Evolutionary conservation across 768 basidiomycete species (phyloP), one percentile per base, ranked within the genome.

Genomic region (Daedaleopsis nitida): DNA sequence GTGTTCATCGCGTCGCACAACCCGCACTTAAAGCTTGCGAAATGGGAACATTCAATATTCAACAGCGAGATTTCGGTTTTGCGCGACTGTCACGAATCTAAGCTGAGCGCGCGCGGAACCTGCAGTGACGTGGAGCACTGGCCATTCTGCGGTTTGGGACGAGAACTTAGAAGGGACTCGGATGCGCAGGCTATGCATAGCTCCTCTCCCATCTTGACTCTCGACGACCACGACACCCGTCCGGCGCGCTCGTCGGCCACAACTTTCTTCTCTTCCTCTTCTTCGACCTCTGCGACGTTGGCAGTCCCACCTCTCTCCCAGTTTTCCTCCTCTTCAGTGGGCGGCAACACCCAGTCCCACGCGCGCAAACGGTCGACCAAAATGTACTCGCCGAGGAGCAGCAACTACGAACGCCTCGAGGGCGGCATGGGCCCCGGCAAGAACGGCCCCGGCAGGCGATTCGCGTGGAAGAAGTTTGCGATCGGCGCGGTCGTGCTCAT

Each of bases 381-480:
- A 37, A 75, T 74, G 71, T 65, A 71, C 60, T 69, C 69, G 16
- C 76, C 83, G 10, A 73, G 78, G 39, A 80, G 69, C 63, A 74
- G 71, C 66, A 77, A 79, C 70, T 87, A 85, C 69, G 85, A 86
- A 58, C 81, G 85, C 32, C 79, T 87, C 42, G 86, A 87, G 68
- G 80, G 81, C 39, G 86, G 86, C 16, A 77, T 83, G 73, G 86
- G 86, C 5, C 81, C 84, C 1, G 72, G 73, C 44, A 73, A 81
- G 21, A 54, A 45, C 10, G 63, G 56, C 21, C 49, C 45, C 34
- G 53, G 67, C 43, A 61, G 70, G 52, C 76, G 62, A 64, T 70
- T 79, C 47, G 72, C 71, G 19, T 91, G 89, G 89, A 90, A 85
- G 72, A 88, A 84, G 75, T 81, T 90, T 57, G 83, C 81, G 3